Evolutionary conservation across 2,329 filamentous ascomycete genomes (phyloP), one percentile per base, ranked within the genome.

Genomic region (Claviceps lovelessii): DNA sequence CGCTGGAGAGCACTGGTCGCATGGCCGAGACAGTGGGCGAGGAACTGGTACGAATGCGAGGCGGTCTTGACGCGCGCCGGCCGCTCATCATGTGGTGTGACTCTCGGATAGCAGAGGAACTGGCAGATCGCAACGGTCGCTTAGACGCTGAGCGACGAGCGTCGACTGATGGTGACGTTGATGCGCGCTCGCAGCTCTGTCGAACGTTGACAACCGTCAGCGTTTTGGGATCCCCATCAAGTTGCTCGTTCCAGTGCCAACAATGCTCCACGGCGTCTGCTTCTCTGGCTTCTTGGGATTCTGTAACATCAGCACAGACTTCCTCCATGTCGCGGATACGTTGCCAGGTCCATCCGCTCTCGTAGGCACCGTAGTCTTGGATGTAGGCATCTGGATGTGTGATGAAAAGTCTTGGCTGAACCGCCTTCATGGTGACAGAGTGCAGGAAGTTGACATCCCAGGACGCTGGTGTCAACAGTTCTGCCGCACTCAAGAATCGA

Each of bases 321-420:
- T 80, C 75, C 51, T 78, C 80, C 29, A 89, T 70, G 60, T 82
- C 76, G 39, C 81, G 78, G 10, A 90, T 67, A 49, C 76, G 77
- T 60, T 83, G 81, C 87, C 87, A 91, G 1, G 80, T 83, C 85
- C 84, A 90, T 5, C 75, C 74, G 10, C 71, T 64, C 47, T 77
- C 73, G 42, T 77, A 76, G 5, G 77, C 73, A 37, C 74, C 69
- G 15, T 71, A 66, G 57, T 82, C 78, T 63, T 91, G 87, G 2
- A 87, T 70, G 59, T 91, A 91, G 1, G 84, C 84, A 60, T 86
- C 82, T 4, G 83, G 79, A 56, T 88, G 84, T 1, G 87, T 91
- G 56, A 90, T 76, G 68, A 86, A 91, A 13, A 91, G 76, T 9
- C 86, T 77, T 58, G 83, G 81, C 58, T 78, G 76, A 10, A 79